Conservation (phyloP, 768 basidiomycete genomes). For the Pleurotus citrinopileatus region DNA sequence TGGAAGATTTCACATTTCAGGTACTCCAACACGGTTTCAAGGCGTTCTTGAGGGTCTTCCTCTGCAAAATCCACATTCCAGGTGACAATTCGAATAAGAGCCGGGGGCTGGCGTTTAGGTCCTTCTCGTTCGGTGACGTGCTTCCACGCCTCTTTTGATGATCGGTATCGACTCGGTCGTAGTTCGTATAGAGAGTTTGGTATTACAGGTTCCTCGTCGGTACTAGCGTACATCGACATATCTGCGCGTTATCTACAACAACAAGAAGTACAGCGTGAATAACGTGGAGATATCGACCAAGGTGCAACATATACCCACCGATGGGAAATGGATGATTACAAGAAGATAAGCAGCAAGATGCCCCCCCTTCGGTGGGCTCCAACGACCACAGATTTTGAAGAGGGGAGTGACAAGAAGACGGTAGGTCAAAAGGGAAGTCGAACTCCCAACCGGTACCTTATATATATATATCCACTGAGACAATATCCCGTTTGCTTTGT, state of each 20-base stretch:
- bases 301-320: slow-evolving; percentile 1
- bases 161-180: slow-evolving; percentile 38
- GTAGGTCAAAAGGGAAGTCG: background rate
- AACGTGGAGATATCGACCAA: background rate
- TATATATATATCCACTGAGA: slow-evolving; percentile 10
- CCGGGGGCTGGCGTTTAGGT: slow-evolving; percentile 33
- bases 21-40: slow-evolving; percentile 47
- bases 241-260: background rate
- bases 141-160: slow-evolving; percentile 41
- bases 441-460: background rate
- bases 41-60: slow-evolving; percentile 36
- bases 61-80: slow-evolving; percentile 68
- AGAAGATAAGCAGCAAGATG: background rate
- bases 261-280: slow-evolving; percentile 2
- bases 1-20: slow-evolving; percentile 51
- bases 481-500: slow-evolving; percentile 3
- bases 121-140: slow-evolving; percentile 36
- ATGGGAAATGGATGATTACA: background rate
- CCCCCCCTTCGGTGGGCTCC: background rate
- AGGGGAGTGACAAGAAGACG: background rate
- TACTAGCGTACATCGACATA: slow-evolving; percentile 1
- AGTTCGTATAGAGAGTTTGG: slow-evolving; percentile 28
- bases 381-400: background rate
- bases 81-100: slow-evolving; percentile 53
- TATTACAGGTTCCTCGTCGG: slow-evolving; percentile 9